Evolutionary conservation across 2,329 filamentous ascomycete species (phyloP).

Genomic region (Alternaria solani): DNA sequence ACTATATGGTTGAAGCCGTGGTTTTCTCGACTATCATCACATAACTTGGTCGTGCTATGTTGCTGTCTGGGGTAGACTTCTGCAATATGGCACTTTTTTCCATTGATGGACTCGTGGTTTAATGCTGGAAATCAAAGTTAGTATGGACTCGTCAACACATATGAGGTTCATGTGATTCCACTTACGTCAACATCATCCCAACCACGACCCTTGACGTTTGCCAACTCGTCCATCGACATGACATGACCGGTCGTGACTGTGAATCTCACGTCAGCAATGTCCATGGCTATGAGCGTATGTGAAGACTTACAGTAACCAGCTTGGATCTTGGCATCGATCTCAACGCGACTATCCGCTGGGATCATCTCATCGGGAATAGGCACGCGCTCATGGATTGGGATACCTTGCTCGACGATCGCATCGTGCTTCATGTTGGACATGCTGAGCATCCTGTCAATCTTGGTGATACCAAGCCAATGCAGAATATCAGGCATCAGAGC

Average conservation of each 20-base stretch:
- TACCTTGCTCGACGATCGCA: slow-evolving; percentile 84
- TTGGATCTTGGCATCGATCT: slow-evolving; percentile 98
- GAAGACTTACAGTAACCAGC: slow-evolving; percentile 75
- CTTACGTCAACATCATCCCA: slow-evolving; percentile 77
- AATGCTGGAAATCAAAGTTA: slow-evolving; percentile 44
- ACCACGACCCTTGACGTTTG: slow-evolving; percentile 84
- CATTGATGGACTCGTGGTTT: slow-evolving; percentile 22
- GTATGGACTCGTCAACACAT: slow-evolving; percentile 12
- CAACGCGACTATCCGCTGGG: slow-evolving; percentile 92
- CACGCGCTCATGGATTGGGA: slow-evolving; percentile 87
- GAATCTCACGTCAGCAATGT: slow-evolving; percentile 29
- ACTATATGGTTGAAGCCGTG: background rate
- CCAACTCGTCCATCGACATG: slow-evolving; percentile 85
- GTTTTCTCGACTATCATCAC: background rate
- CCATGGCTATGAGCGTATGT: background rate
- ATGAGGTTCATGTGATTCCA: slow-evolving; percentile 20
- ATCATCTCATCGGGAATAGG: slow-evolving; percentile 95
- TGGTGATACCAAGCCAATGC: slow-evolving; percentile 97
- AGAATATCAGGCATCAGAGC: slow-evolving; percentile 97
- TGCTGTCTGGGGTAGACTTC: slow-evolving; percentile 21
- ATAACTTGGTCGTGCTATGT: background rate
- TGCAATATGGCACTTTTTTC: slow-evolving; percentile 4
- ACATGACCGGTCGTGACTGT: slow-evolving; percentile 83
- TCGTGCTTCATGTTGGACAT: slow-evolving; percentile 99
- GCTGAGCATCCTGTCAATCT: slow-evolving; percentile 97